Evolutionary conservation across 768 basidiomycete species (phyloP).

Genomic region (Hypholoma sublateritium): DNA sequence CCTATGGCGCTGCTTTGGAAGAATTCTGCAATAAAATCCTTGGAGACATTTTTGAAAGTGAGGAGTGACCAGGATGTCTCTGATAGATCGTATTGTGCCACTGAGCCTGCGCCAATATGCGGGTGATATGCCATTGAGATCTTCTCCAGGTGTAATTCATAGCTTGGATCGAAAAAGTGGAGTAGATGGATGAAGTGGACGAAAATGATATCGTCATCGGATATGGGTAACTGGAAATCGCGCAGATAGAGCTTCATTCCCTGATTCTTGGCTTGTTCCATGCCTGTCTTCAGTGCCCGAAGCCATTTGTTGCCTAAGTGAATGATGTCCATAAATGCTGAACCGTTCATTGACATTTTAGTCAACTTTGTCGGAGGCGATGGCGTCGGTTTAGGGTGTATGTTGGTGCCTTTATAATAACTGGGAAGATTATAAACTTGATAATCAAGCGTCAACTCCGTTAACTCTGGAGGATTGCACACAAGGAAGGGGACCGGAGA

Average conservation of each 20-base stretch:
- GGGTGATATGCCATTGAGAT: not conserved
- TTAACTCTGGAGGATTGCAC: not conserved
- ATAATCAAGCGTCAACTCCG: not conserved
- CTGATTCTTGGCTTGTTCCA: not conserved
- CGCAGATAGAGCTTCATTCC: not conserved
- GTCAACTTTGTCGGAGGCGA: not conserved
- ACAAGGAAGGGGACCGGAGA: not conserved
- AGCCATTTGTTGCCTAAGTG: not conserved
- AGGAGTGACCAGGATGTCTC: not conserved
- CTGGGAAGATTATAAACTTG: not conserved
- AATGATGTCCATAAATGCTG: not conserved
- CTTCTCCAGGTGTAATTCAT: not conserved
- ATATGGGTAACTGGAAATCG: not conserved
- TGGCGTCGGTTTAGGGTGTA: not conserved
- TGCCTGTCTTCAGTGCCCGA: not conserved
- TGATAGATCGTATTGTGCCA: not conserved
- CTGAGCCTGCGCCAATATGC: not conserved
- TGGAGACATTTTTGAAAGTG: not conserved
- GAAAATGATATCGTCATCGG: no score
- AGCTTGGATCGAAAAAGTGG: not conserved
- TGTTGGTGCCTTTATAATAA: not conserved
- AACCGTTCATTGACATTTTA: not conserved
- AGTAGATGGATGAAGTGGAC: no score
- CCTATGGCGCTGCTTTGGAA: not conserved
- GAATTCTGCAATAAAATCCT: not conserved